These are phyloP conservation scores for Hordeum pubiflorum DNA, from an alignment of 202 grass and related monocot genomes.

Conservation along the genomic window DNA sequence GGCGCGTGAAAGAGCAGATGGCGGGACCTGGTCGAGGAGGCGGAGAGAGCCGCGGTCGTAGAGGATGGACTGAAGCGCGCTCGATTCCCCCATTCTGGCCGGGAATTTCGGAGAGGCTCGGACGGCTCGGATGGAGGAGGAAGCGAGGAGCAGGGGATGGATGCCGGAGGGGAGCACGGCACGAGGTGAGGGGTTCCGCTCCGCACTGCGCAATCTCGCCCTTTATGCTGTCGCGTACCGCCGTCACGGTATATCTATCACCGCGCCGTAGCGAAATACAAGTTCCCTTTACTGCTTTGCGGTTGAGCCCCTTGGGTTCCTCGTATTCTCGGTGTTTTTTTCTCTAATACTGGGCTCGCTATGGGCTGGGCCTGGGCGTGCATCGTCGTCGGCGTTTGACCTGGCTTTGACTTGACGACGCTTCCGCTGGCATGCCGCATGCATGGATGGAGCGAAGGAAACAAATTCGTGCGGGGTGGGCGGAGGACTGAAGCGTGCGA, in stretches of 20 bases:
- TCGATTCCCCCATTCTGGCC: conserved; percentile 30
- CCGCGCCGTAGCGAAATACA: neutral
- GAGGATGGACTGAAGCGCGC: conserved; percentile 58
- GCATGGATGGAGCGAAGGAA: too few species aligned
- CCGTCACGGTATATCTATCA: too few species aligned
- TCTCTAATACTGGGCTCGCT: too few species aligned
- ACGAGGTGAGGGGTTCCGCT: neutral
- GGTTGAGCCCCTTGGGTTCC: neutral
- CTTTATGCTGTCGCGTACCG: neutral
- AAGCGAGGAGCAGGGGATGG: neutral
- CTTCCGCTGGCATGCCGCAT: too few species aligned
- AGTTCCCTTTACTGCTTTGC: neutral
- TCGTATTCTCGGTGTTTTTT: neutral
- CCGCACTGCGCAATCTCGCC: neutral
- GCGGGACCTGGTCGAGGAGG: conserved; percentile 75
- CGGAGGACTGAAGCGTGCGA: too few species aligned
- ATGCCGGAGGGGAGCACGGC: neutral
- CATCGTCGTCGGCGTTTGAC: too few species aligned
- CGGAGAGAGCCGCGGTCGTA: conserved; percentile 74
- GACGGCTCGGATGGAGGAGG: neutral
- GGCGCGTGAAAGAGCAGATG: neutral
- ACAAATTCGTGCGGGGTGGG: too few species aligned
- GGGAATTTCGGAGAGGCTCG: neutral
- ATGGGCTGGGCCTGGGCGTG: too few species aligned
- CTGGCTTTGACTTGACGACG: too few species aligned